These are phyloP conservation scores for Agrostemma githago DNA, from an alignment of 148 eudicot species.

Conservation along the genomic window DNA sequence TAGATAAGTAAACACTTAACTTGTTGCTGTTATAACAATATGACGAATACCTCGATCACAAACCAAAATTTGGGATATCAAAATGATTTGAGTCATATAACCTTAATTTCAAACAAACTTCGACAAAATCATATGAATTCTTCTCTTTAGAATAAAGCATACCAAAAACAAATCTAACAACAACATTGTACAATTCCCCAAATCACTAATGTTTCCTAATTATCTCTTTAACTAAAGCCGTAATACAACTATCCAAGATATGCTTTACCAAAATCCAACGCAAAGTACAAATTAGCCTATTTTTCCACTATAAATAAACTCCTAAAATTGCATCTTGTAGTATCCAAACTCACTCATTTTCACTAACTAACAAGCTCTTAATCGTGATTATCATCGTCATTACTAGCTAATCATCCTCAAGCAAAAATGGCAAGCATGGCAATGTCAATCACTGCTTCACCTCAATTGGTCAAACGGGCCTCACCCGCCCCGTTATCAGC, in stretches of 20 bases:
- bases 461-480: not conserved
- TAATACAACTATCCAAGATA: not conserved
- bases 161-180: not conserved
- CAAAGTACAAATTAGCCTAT: not conserved
- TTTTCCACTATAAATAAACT: not conserved
- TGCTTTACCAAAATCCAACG: not conserved
- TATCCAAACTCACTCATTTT: not conserved
- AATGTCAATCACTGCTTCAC: constrained; percentile 4
- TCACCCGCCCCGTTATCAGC: not conserved
- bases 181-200: not conserved
- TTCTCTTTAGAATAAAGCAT: not conserved
- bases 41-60: too few relatives aligned
- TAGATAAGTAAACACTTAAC: too few relatives aligned
- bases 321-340: not conserved
- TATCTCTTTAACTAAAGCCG: not conserved
- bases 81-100: too few relatives aligned
- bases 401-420: not conserved
- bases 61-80: too few relatives aligned
- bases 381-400: too few relatives aligned
- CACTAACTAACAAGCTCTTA: not conserved
- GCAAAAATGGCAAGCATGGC: constrained; percentile 19
- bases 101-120: not conserved
- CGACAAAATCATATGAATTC: not conserved
- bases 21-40: too few relatives aligned
- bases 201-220: not conserved